Evolutionary conservation across 768 basidiomycete genomes (phyloP), one percentile per base, ranked within the genome.

Genomic region (Boletus huronensis): DNA sequence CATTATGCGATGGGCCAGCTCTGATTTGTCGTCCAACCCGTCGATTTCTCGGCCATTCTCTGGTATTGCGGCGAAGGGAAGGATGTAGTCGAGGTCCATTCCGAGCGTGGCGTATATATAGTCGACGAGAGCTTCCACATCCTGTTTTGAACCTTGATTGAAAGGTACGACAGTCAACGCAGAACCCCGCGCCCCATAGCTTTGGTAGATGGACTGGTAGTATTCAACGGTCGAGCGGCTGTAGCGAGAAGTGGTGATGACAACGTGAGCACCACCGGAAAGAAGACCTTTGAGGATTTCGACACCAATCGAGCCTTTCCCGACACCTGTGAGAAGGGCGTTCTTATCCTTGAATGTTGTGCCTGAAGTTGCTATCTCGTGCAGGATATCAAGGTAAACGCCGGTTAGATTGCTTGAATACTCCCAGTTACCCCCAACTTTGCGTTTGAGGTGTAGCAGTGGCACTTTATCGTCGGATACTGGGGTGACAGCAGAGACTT

Each of bases 321-420:
- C 97, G 49, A 98, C 97, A 66, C 97, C 97, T 32, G 97, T 99
- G 29, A 98, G 80, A 17, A 99, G 82, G 3, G 97, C 97, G 65
- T 98, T 98, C 82, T 98, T 99, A 78, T 95, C 96, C 72, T 96
- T 90, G 82, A 98, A 99, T 1, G 94, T 95, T 1, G 95, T 98
- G 13, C 97, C 97, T 5, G 96, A 93, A 0, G 97, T 98, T 6
- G 97, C 97, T 63, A 99, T 98, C 74, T 99, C 97, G 68, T 95
- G 92, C 32, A 99, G 79, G 62, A 99, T 88, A 66, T 99, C 97
- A 59, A 99, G 83, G 72, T 99, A 98, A 23, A 92, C 90, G 50
- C 91, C 83, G 10, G 96, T 98, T 50, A 99, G 78, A 73, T 98
- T 98, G 74, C 90, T 93, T 65, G 91, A 94, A 76, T 98, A 99